phyloP scores from a whole-genome alignment of 1,139 yeast species.

The Debaryomycetaceae sp. region DNA sequence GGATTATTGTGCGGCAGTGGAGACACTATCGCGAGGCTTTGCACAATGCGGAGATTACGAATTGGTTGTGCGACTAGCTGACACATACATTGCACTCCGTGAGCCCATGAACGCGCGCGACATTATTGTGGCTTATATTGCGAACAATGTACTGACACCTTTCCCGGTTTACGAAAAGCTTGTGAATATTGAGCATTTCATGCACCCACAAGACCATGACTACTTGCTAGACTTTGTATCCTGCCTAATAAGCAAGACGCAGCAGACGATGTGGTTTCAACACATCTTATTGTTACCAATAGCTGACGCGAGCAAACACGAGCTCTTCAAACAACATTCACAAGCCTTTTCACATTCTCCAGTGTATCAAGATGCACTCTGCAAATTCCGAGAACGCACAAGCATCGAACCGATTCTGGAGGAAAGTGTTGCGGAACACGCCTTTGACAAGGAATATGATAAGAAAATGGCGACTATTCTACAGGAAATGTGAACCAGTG shows the following conservation, averaged over 20 bases:
- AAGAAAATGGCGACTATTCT: slow-evolving; percentile 1
- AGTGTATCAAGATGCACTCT: slow-evolving; percentile 3
- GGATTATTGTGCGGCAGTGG: slow-evolving; percentile 22
- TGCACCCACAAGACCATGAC: slow-evolving; percentile 13
- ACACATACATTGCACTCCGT: slow-evolving; percentile 22
- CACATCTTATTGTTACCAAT: slow-evolving; percentile 6
- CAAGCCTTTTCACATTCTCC: slow-evolving; percentile 4
- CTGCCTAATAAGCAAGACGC: slow-evolving; percentile 13
- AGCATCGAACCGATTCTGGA: too few species aligned
- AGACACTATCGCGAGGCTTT: slow-evolving; percentile 24
- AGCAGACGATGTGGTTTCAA: slow-evolving; percentile 13
- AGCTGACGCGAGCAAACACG: slow-evolving; percentile 3
- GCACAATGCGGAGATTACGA: slow-evolving; percentile 13
- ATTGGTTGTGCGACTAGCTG: slow-evolving; percentile 26
- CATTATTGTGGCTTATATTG: slow-evolving; percentile 16
- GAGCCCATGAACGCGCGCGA: slow-evolving; percentile 27
- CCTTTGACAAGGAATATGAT: too few species aligned
- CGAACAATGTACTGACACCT: slow-evolving; percentile 18
- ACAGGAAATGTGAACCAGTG: too few species aligned
- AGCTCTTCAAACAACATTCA: slow-evolving; percentile 6
- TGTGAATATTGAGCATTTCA: slow-evolving; percentile 23
- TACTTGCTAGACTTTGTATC: slow-evolving; percentile 16
- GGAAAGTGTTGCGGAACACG: too few species aligned
- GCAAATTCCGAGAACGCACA: too few species aligned
- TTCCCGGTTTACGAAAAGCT: slow-evolving; percentile 27